Evolutionary conservation across 176 grass and related monocot species (phyloP).

Genomic region (Musa troglodytarum): DNA sequence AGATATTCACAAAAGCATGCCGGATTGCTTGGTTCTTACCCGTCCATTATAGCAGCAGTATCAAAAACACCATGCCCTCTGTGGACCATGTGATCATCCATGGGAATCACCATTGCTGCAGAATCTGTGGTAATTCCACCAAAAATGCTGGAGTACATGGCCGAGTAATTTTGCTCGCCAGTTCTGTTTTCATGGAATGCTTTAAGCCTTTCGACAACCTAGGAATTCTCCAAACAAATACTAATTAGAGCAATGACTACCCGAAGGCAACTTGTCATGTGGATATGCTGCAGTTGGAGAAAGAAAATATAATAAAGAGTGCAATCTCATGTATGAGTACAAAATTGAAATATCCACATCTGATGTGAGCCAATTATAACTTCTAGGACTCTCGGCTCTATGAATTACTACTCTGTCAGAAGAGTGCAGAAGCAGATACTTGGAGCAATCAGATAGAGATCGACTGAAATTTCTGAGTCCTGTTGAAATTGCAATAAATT

Average conservation of each 20-base stretch:
- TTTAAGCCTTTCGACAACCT: slow-evolving; percentile 49
- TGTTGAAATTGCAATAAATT: neutral
- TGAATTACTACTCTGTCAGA: no score
- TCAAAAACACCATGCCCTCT: slow-evolving; percentile 88
- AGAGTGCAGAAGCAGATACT: no score
- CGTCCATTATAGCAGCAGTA: slow-evolving; percentile 84
- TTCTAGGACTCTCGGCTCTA: no score
- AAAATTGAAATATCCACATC: no score
- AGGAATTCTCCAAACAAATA: neutral
- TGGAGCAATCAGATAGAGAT: no score
- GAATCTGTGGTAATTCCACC: slow-evolving; percentile 68
- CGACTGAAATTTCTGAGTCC: neutral
- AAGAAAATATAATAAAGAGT: neutral
- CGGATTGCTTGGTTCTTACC: slow-evolving; percentile 27
- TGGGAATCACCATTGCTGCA: slow-evolving; percentile 55
- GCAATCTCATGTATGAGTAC: neutral
- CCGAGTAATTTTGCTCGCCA: slow-evolving; percentile 18
- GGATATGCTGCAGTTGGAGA: no score
- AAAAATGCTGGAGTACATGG: slow-evolving; percentile 82
- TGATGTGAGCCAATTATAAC: no score
- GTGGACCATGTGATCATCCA: slow-evolving; percentile 96
- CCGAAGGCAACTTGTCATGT: neutral
- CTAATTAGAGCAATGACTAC: neutral
- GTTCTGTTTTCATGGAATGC: slow-evolving; percentile 26
- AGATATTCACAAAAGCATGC: neutral